Evolutionary conservation across 2,329 filamentous ascomycete genomes (phyloP).

Genomic region (Keithomyces neogunnii): DNA sequence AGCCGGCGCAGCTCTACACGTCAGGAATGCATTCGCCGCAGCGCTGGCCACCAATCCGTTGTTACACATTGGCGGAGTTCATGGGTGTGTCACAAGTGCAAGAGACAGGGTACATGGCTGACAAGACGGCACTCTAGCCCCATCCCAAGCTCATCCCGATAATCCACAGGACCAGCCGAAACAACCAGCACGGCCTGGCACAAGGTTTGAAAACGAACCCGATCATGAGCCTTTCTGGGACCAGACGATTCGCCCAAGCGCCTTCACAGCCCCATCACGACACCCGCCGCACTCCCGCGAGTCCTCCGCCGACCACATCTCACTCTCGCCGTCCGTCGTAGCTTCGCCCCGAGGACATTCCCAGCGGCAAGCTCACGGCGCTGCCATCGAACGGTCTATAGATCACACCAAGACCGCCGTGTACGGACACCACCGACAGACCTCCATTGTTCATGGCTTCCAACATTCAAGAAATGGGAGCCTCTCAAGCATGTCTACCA

Average conservation of each 20-base stretch:
- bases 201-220: conserved; percentile 44
- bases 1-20: background rate
- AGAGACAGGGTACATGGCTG: conserved; percentile 3
- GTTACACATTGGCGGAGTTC: background rate
- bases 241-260: conserved; percentile 39
- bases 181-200: conserved; percentile 40
- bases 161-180: conserved; percentile 43
- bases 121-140: conserved; percentile 30
- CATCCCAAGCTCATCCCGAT: conserved; percentile 52
- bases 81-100: conserved; percentile 1
- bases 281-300: conserved; percentile 46
- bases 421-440: conserved; percentile 90
- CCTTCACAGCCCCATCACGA: conserved; percentile 27
- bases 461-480: conserved; percentile 90
- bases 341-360: conserved; percentile 19
- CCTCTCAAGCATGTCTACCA: conserved; percentile 68
- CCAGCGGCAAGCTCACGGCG: conserved; percentile 30
- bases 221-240: conserved; percentile 43
- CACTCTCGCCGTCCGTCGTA: conserved; percentile 14
- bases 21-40: background rate
- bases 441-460: conserved; percentile 93
- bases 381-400: conserved; percentile 40
- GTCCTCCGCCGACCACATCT: conserved; percentile 48
- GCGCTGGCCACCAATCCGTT: background rate
- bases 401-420: conserved; percentile 47